Conservation (phyloP, 345 rosid genomes). For the Excoecaria cochinchinensis region DNA sequence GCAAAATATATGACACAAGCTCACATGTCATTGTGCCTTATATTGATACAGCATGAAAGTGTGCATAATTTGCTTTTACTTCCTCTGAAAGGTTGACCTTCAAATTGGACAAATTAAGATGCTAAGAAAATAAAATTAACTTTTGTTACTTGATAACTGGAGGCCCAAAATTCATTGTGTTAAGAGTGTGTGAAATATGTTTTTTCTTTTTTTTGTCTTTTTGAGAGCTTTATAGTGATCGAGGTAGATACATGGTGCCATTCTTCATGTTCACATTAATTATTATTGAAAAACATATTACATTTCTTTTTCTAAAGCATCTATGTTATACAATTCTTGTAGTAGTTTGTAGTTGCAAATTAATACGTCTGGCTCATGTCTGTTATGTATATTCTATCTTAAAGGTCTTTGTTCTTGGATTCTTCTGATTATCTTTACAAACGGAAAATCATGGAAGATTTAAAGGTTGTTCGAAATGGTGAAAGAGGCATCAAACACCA, state of each 20-base stretch:
- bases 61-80: not conserved
- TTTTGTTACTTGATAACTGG: not conserved
- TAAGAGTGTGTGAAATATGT: not conserved
- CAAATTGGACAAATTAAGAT: not conserved
- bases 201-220: not conserved
- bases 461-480: constrained; percentile 24
- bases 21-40: not conserved
- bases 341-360: not conserved
- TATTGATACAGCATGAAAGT: not conserved
- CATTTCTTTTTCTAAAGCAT: not conserved
- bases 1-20: not conserved
- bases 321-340: not conserved
- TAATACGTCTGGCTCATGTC: constrained; percentile 14
- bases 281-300: not conserved
- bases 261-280: not conserved
- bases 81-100: not conserved
- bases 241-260: not conserved
- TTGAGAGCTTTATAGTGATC: not conserved
- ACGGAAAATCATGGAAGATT: constrained; percentile 27
- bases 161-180: not conserved
- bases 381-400: constrained; percentile 14
- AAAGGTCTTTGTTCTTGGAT: constrained; percentile 29
- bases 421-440: constrained; percentile 27
- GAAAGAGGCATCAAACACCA: constrained; percentile 36
- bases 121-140: not conserved